phyloP scores from a whole-genome alignment of 495 filamentous ascomycete genomes.

The Hypoxylon fragiforme region DNA sequence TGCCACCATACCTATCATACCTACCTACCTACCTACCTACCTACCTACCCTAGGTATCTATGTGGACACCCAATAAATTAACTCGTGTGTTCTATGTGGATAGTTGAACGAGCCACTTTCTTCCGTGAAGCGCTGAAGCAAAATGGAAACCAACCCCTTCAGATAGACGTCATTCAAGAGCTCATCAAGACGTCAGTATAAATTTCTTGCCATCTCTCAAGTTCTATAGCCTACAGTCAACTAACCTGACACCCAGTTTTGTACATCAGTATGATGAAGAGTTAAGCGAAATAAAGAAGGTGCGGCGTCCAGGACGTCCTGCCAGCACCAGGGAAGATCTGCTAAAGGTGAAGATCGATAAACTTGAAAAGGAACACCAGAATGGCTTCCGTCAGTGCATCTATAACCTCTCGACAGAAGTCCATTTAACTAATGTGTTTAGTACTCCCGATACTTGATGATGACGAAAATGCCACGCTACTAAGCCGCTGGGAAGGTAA shows the following conservation, averaged over 20 bases:
- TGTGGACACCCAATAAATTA: too few species aligned
- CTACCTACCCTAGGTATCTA: background rate
- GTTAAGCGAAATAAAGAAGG: constrained; percentile 68
- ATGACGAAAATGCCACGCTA: constrained; percentile 47
- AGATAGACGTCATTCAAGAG: constrained; percentile 59
- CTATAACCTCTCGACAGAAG: background rate
- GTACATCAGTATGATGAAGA: constrained; percentile 80
- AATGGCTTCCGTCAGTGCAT: constrained; percentile 73
- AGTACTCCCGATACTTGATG: constrained; percentile 58
- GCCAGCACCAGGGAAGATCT: constrained; percentile 75
- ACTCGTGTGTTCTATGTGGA: too few species aligned
- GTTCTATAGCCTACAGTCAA: too few species aligned
- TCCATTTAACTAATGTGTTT: constrained; percentile 22
- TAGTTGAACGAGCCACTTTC: constrained; percentile 72
- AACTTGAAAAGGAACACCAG: constrained; percentile 77
- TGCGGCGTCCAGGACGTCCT: constrained; percentile 80
- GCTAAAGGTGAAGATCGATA: constrained; percentile 67
- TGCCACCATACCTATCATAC: background rate
- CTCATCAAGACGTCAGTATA: constrained; percentile 66
- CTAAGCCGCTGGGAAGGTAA: constrained; percentile 55
- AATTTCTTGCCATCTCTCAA: too few species aligned
- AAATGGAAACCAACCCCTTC: constrained; percentile 57
- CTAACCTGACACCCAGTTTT: constrained; percentile 53
- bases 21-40: background rate
- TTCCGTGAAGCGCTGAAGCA: constrained; percentile 66